These are phyloP conservation scores for Colletotrichum destructivum DNA, from an alignment of 2,329 filamentous ascomycete species.

Conservation along the genomic window DNA sequence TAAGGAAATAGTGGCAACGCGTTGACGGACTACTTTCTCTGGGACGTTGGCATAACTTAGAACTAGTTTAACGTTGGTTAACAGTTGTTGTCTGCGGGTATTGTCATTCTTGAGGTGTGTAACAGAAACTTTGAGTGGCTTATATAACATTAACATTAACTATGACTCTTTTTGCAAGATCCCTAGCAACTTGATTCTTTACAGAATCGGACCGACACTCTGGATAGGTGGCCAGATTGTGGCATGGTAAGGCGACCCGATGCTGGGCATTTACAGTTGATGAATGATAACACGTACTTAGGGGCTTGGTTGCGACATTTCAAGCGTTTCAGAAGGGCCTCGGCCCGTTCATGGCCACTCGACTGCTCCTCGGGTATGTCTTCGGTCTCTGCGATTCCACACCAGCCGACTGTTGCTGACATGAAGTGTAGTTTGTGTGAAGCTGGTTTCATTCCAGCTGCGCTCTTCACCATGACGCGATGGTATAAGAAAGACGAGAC, in stretches of 20 bases:
- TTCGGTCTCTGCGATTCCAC: not conserved
- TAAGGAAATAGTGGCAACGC: slow-evolving; percentile 34
- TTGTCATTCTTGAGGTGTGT: slow-evolving; percentile 58
- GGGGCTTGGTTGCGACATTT: slow-evolving; percentile 54
- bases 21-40: slow-evolving; percentile 55
- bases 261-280: slow-evolving; percentile 46
- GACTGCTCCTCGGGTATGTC: slow-evolving; percentile 51
- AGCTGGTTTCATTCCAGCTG: slow-evolving; percentile 62
- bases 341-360: slow-evolving; percentile 53
- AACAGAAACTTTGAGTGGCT: not conserved
- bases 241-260: slow-evolving; percentile 52
- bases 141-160: not conserved
- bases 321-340: slow-evolving; percentile 54
- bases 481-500: slow-evolving; percentile 65
- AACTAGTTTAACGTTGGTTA: slow-evolving; percentile 68
- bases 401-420: too few relatives aligned
- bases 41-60: slow-evolving; percentile 64
- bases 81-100: slow-evolving; percentile 65
- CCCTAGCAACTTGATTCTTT: slow-evolving; percentile 64
- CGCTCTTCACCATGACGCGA: slow-evolving; percentile 62
- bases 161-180: slow-evolving; percentile 47
- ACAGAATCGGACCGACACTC: slow-evolving; percentile 60
- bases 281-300: slow-evolving; percentile 42
- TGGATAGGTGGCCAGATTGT: slow-evolving; percentile 63
- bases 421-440: slow-evolving; percentile 46